Evolutionary conservation across 2,329 filamentous ascomycete genomes (phyloP), one percentile per base, ranked within the genome.

Genomic region (Ceratocystis destructans): DNA sequence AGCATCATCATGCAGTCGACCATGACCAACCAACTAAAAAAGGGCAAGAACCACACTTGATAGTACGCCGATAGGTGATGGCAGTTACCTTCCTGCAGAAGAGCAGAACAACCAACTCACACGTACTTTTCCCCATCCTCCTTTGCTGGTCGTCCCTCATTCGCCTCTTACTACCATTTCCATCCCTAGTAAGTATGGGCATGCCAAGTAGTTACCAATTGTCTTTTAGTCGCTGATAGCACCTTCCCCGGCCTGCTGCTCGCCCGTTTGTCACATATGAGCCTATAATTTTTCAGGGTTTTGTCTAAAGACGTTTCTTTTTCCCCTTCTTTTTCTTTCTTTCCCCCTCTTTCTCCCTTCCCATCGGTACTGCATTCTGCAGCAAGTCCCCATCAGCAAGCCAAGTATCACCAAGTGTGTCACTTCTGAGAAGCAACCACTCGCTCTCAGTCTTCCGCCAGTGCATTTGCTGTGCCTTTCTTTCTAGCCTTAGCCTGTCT

Each of bases 41-140:
- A 10, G n/a, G 22, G n/a, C 17, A 10, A 50, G 48, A 50, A 22
- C 17, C 46, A 20, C 48, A 53, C n/a, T 25, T 53, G 22, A n/a
- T 25, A 53, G 7, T 17, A 22, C n/a, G 48, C n/a, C 48, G 17
- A 31, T 57, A 31, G 17, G 25, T 57, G 12, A 22, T 33, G 25
- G 53, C 53, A 57, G 53, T 57, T 57, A 25, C 53, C 48, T 50
- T 25, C 17, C 48, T 41, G 37, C 37, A 22, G 48, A 20, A 50
- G 48, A 50, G 20, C 48, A 57, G 53, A 57, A 57, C 53, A 33
- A 57, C 22, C n/a, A 53, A 53, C 55, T 61, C 55, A 31, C 55
- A 41, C 37, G 12, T 41, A 12, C 37, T 41, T 41, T 41, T 41
- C 37, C 37, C 22, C 55, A 61, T 61, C 55, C 55, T n/a, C 17